A percentile compares a stretch with the other conserved stretches of the same genome.
phyloP scores from a whole-genome alignment of 2,329 filamentous ascomycete genomes.

The Fonsecaea pugnacius region DNA sequence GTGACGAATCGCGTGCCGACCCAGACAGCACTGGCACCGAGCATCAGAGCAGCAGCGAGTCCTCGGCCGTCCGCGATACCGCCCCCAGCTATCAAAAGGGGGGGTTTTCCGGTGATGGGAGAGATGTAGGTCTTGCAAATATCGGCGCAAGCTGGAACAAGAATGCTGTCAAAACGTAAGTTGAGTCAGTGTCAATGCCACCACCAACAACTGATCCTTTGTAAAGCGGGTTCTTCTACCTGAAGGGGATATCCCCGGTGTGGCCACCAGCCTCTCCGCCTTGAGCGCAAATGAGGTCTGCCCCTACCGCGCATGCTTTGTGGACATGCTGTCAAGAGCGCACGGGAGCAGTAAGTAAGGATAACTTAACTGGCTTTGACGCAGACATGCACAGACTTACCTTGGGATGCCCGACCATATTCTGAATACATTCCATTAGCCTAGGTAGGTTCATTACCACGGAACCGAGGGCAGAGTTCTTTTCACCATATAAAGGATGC shows the following conservation, averaged over 20 bases:
- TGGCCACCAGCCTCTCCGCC: conserved; percentile 64
- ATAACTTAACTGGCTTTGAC: background rate
- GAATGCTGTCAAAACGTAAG: conserved; percentile 54
- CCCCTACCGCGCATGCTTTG: conserved; percentile 77
- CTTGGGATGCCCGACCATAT: conserved; percentile 85
- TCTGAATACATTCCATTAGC: conserved; percentile 43
- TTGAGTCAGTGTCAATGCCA: background rate
- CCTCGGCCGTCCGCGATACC: conserved; percentile 76
- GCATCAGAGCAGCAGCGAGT: conserved; percentile 74
- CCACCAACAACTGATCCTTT: background rate
- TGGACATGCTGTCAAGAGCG: conserved; percentile 61
- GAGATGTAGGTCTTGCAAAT: conserved; percentile 70
- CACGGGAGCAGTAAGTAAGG: background rate
- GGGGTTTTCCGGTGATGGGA: conserved; percentile 64
- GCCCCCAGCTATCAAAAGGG: conserved; percentile 78
- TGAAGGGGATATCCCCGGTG: conserved; percentile 76
- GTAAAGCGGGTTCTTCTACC: conserved; percentile 10
- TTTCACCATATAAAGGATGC: conserved; percentile 70
- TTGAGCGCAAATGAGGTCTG: conserved; percentile 66
- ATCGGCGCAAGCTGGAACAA: conserved; percentile 79
- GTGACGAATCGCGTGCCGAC: conserved; percentile 87
- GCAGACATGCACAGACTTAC: background rate
- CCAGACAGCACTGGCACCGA: conserved; percentile 80
- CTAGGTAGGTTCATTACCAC: background rate
- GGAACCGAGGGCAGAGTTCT: background rate